phyloP scores from a whole-genome alignment of 164 flowering plant species.

The Santalum album region DNA sequence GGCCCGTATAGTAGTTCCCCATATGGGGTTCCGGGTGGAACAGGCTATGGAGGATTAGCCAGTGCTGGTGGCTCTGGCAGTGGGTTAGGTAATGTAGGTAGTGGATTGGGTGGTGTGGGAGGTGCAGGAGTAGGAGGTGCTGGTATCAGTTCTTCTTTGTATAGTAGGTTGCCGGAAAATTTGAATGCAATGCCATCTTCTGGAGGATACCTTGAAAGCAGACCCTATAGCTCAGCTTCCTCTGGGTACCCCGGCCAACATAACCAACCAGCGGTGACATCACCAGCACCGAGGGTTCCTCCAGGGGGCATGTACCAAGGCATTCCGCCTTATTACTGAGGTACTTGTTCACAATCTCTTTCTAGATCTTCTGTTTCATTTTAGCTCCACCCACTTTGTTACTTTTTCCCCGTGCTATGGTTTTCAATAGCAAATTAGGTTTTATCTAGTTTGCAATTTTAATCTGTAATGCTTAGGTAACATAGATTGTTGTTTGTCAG shows the following conservation, averaged over 20 bases:
- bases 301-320: slow-evolving; percentile 65
- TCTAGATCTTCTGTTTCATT: too few relatives aligned
- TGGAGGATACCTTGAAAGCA: slow-evolving; percentile 61
- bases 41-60: not conserved
- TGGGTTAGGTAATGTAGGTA: slow-evolving; percentile 19
- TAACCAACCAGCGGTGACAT: slow-evolving; percentile 48
- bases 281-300: slow-evolving; percentile 66
- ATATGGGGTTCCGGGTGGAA: slow-evolving; percentile 8
- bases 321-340: slow-evolving; percentile 68
- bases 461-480: too few relatives aligned
- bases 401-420: too few relatives aligned
- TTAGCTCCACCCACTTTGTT: too few relatives aligned
- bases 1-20: slow-evolving; percentile 26
- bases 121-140: too few relatives aligned
- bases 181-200: slow-evolving; percentile 45
- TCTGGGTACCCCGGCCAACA: slow-evolving; percentile 47
- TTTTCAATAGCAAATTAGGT: too few relatives aligned
- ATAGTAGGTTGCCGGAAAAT: slow-evolving; percentile 52
- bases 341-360: slow-evolving; percentile 18
- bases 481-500: too few relatives aligned
- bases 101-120: too few relatives aligned
- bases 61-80: slow-evolving; percentile 12
- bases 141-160: slow-evolving; percentile 34
- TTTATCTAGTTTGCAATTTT: too few relatives aligned
- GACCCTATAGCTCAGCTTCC: slow-evolving; percentile 45